Percentiles rank a stretch among this genome's conserved stretches.
Evolutionary conservation across 768 basidiomycete species (phyloP).

Genomic region (Cubamyces sp.): DNA sequence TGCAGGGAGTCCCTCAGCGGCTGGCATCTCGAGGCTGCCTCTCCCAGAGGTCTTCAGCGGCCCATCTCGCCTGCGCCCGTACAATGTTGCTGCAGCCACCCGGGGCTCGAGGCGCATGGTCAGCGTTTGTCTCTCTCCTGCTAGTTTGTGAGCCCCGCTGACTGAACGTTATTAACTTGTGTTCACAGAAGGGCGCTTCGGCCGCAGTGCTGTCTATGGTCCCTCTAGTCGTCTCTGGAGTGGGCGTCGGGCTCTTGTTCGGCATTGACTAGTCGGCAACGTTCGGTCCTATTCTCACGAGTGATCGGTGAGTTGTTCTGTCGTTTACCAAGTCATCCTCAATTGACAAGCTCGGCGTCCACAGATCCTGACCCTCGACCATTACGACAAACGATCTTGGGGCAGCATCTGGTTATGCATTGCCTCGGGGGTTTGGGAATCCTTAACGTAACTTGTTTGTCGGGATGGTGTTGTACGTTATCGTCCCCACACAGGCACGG

Average conservation of each 20-base stretch:
- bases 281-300: too few species aligned
- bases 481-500: too few species aligned
- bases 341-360: too few species aligned
- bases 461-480: too few species aligned
- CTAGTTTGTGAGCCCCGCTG: neutral
- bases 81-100: slow-evolving; percentile 6
- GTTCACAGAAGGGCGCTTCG: neutral
- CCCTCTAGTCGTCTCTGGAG: slow-evolving; percentile 5
- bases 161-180: neutral
- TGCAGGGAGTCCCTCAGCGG: slow-evolving; percentile 31
- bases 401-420: too few species aligned
- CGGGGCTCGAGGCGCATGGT: neutral
- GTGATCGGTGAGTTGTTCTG: too few species aligned
- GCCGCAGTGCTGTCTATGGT: neutral
- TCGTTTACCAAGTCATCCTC: too few species aligned
- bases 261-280: slow-evolving; percentile 2
- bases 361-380: too few species aligned
- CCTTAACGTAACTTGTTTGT: too few species aligned
- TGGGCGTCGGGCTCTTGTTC: slow-evolving; percentile 5
- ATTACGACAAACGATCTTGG: too few species aligned
- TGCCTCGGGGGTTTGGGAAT: too few species aligned
- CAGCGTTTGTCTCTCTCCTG: neutral
- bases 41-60: slow-evolving; percentile 34
- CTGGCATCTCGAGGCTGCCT: slow-evolving; percentile 34
- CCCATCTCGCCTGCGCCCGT: slow-evolving; percentile 43